Base-by-base conservation (phyloP, 78 protist species). In the Bodo saltans region DNA sequence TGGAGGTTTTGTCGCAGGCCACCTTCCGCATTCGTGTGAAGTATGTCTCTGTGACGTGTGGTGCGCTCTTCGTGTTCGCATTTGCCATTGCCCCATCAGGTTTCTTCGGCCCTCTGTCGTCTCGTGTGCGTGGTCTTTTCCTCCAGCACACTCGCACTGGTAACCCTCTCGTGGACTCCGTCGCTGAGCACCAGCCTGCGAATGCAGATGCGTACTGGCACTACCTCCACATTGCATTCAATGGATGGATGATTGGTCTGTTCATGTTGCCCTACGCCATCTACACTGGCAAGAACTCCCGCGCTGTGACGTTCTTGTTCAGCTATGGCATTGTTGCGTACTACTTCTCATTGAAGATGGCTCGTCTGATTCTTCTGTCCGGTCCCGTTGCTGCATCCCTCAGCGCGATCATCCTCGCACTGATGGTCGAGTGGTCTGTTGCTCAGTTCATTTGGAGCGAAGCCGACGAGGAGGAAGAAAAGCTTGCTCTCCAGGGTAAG, bases 101-200 rank as follows among this genome's bases (percentile, higher is more conserved):
- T 17, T 47, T 23, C 60, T 47, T 47, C 17, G 60, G 60, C n/a
- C 60, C 60, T 47, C n/a, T 47, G n/a, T 47, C 60, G 8, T 47
- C 60, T 17, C 60, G 60, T 17, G 60, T 47, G 8, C 60, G 60
- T 93, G n/a, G 97, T 96, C 78, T 84, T 29, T 88, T 97, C 23
- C 81, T 92, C 70, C 96, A 97, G 83, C 97, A 98, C n/a, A 12
- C 68, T 25, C 25, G 81, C 40, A 98, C 98, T 71, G 90, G 92
- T 85, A 86, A 82, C 33, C 98, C 99, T 60, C 95, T 98, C 84
- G 91, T 97, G 52, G 98, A 96, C 40, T 97, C 99, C 0, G 99
- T 98, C 37, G 91, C 98, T 0, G 99, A 98, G 88, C 99, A 98
- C 85, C 99, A 97, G 87, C 96, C 98, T 35, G 91, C 96, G 33